Evolutionary conservation across 345 rosid species (phyloP).

Genomic region (Syzygium aromaticum): DNA sequence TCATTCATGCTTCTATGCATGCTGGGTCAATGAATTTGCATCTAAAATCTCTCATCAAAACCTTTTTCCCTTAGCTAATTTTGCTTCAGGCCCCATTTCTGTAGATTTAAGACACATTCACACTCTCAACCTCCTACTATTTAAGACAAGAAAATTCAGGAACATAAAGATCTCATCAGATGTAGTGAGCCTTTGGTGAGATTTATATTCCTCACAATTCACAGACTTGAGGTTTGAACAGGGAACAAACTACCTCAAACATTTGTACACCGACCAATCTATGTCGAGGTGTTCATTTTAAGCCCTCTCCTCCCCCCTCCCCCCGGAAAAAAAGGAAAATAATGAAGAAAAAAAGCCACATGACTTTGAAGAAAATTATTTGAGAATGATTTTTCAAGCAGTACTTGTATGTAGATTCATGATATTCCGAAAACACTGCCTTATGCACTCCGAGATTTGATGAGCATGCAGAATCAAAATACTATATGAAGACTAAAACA

Average conservation of each 20-base stretch:
- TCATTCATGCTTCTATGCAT: not conserved
- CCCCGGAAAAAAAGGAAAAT: not conserved
- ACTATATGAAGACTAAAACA: slow-evolving; percentile 1
- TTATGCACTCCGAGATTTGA: not conserved
- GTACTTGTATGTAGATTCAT: not conserved
- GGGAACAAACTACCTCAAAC: not conserved
- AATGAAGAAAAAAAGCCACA: not conserved
- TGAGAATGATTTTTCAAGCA: not conserved
- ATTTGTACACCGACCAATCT: not conserved
- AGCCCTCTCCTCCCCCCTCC: not conserved
- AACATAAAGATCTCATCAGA: not conserved
- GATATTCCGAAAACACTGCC: not conserved
- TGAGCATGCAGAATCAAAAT: not conserved
- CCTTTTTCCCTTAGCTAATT: not conserved
- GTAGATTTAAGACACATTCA: not conserved
- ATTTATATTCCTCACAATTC: not conserved
- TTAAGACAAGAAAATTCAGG: not conserved
- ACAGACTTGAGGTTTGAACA: not conserved
- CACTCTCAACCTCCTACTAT: not conserved
- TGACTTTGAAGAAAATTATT: not conserved
- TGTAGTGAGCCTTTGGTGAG: not conserved
- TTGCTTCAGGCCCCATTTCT: not conserved
- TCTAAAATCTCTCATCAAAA: not conserved
- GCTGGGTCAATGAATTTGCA: not conserved
- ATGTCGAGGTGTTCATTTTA: not conserved